phyloP scores from a whole-genome alignment of 805 yeast genomes.

The Teunomyces atbi region DNA sequence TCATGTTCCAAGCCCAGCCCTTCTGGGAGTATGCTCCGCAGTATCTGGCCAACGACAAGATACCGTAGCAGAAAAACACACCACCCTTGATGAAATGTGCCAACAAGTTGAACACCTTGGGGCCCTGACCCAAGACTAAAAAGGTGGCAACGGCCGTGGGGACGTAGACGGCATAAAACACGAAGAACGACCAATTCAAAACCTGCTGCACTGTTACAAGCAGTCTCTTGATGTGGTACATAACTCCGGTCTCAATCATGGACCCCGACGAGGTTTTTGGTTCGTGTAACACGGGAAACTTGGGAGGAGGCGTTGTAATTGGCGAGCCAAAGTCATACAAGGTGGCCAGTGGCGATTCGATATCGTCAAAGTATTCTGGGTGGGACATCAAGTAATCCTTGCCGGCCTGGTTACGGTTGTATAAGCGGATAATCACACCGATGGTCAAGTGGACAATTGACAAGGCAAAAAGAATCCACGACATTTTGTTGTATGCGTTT shows the following conservation, averaged over 20 bases:
- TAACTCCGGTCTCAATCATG: not conserved
- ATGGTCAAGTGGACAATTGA: slow-evolving; percentile 52
- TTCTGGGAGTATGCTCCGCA: slow-evolving; percentile 72
- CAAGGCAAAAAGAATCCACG: slow-evolving; percentile 55
- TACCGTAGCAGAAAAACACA: slow-evolving; percentile 74
- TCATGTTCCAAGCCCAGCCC: slow-evolving; percentile 90
- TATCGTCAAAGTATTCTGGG: slow-evolving; percentile 14
- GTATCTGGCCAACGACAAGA: slow-evolving; percentile 80
- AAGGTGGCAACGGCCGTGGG: slow-evolving; percentile 65
- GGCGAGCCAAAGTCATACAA: slow-evolving; percentile 4
- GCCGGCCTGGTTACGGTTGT: slow-evolving; percentile 6
- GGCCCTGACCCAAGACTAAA: slow-evolving; percentile 65
- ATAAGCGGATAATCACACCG: slow-evolving; percentile 45
- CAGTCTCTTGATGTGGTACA: not conserved
- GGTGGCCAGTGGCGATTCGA: slow-evolving; percentile 13
- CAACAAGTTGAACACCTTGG: slow-evolving; percentile 69
- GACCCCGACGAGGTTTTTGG: not conserved
- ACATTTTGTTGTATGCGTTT: slow-evolving; percentile 69
- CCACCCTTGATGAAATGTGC: slow-evolving; percentile 98
- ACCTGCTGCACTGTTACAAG: slow-evolving; percentile 1
- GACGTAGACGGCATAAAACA: slow-evolving; percentile 58
- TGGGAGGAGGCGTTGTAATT: not conserved
- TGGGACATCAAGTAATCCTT: slow-evolving; percentile 13
- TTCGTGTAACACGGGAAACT: not conserved
- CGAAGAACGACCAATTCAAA: slow-evolving; percentile 63